These are phyloP conservation scores for Chaetomium olivaceum DNA, from an alignment of 2,329 filamentous ascomycete species.

Conservation along the genomic window DNA sequence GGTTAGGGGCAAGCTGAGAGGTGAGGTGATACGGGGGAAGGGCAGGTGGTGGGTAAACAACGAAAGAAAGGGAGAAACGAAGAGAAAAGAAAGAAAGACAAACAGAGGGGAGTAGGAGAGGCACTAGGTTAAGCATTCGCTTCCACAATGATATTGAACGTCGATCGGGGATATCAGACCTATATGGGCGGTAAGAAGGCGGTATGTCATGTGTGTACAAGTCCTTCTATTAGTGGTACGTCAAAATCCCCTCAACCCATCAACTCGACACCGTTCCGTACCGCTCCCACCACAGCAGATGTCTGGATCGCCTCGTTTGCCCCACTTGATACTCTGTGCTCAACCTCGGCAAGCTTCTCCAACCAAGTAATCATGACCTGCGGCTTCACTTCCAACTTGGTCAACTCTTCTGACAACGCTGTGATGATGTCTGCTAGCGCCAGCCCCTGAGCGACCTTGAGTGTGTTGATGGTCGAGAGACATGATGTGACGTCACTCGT, in stretches of 20 bases:
- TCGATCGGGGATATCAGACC: neutral
- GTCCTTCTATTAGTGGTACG: neutral
- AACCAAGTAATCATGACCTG: conserved; percentile 91
- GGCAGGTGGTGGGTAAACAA: too few species aligned
- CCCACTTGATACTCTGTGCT: conserved; percentile 85
- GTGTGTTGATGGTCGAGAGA: conserved; percentile 79
- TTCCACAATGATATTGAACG: neutral
- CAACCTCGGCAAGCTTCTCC: conserved; percentile 86
- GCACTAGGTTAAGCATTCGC: too few species aligned
- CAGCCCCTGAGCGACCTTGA: conserved; percentile 83
- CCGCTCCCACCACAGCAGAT: conserved; percentile 85
- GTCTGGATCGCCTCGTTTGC: conserved; percentile 88
- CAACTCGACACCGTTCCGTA: conserved; percentile 83
- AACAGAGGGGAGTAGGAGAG: too few species aligned
- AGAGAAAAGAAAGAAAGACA: too few species aligned
- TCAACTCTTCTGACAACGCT: conserved; percentile 77
- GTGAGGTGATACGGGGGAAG: too few species aligned
- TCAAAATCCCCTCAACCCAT: conserved; percentile 35
- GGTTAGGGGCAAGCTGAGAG: too few species aligned
- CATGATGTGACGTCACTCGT: conserved; percentile 89
- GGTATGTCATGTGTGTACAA: neutral
- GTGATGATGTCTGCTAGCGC: conserved; percentile 94
- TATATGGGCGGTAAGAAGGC: neutral
- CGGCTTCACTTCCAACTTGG: conserved; percentile 77
- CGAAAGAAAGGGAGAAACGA: too few species aligned